A percentile compares a stretch with the other conserved stretches of the same genome.
These are phyloP conservation scores for Elongisporangium senticosum DNA, from an alignment of 352 stramenopile genomes.

Conservation along the genomic window DNA sequence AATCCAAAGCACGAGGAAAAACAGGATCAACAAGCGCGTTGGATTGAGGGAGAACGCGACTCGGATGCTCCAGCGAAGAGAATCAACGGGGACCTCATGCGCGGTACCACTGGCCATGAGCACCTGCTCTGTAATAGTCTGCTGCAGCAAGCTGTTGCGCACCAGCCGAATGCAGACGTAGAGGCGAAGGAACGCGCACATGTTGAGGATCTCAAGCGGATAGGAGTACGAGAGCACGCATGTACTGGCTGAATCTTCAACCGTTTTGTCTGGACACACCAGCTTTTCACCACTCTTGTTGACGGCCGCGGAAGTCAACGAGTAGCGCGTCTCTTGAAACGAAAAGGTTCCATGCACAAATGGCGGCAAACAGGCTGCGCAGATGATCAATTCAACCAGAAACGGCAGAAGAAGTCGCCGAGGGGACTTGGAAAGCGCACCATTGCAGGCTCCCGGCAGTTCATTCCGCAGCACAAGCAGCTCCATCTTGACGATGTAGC, in stretches of 20 bases:
- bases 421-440: slow-evolving; percentile 14
- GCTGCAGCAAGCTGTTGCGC: slow-evolving; percentile 40
- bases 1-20: slow-evolving; percentile 45
- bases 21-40: slow-evolving; percentile 24
- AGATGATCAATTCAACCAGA: slow-evolving; percentile 35
- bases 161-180: slow-evolving; percentile 57
- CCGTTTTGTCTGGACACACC: slow-evolving; percentile 15
- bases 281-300: neutral
- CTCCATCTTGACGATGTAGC: slow-evolving; percentile 48
- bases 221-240: slow-evolving; percentile 50
- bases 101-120: slow-evolving; percentile 18
- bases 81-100: slow-evolving; percentile 30
- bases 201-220: slow-evolving; percentile 57
- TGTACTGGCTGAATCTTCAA: slow-evolving; percentile 18
- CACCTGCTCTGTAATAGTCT: slow-evolving; percentile 23
- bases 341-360: slow-evolving; percentile 38
- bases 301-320: slow-evolving; percentile 11
- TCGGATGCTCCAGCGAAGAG: slow-evolving; percentile 50
- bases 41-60: slow-evolving; percentile 41
- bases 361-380: slow-evolving; percentile 35
- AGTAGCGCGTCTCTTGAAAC: slow-evolving; percentile 44
- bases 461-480: slow-evolving; percentile 47
- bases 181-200: slow-evolving; percentile 46
- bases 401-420: slow-evolving; percentile 34
- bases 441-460: slow-evolving; percentile 17